phyloP scores from a whole-genome alignment of 345 rosid species.

The Ceriops decandra region DNA sequence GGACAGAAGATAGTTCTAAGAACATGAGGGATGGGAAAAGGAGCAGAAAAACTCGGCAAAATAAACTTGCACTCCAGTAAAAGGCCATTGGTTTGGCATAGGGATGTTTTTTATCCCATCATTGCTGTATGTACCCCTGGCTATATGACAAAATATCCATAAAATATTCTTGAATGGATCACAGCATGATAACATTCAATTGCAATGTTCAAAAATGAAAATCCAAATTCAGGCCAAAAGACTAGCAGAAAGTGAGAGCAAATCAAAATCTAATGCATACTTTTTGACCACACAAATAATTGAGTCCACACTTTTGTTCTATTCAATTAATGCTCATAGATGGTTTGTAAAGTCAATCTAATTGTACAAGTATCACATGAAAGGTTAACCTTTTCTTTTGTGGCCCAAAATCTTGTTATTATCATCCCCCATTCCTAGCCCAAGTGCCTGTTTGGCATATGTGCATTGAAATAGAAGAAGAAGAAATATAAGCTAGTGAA shows the following conservation, averaged over 20 bases:
- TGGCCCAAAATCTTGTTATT: background rate
- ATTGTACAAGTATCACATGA: background rate
- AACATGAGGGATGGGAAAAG: background rate
- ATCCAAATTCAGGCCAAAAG: background rate
- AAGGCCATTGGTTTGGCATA: no score
- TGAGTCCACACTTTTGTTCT: no score
- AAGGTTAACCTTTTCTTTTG: background rate
- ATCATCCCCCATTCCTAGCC: background rate
- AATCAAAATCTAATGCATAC: no score
- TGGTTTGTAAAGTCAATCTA: background rate
- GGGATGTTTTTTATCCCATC: no score
- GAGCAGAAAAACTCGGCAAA: background rate
- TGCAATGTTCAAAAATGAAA: no score
- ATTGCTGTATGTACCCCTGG: no score
- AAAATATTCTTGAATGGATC: no score
- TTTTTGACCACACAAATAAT: no score
- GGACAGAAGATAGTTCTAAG: slow-evolving; percentile 16
- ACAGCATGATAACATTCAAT: no score
- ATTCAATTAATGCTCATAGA: no score
- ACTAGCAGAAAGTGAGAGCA: background rate
- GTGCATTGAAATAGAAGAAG: background rate
- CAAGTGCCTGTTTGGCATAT: background rate
- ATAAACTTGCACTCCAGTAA: no score
- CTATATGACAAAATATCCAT: no score
- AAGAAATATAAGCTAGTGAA: background rate